These are phyloP conservation scores for Quercus parvula DNA, from an alignment of 306 rosid genomes.

Conservation along the genomic window DNA sequence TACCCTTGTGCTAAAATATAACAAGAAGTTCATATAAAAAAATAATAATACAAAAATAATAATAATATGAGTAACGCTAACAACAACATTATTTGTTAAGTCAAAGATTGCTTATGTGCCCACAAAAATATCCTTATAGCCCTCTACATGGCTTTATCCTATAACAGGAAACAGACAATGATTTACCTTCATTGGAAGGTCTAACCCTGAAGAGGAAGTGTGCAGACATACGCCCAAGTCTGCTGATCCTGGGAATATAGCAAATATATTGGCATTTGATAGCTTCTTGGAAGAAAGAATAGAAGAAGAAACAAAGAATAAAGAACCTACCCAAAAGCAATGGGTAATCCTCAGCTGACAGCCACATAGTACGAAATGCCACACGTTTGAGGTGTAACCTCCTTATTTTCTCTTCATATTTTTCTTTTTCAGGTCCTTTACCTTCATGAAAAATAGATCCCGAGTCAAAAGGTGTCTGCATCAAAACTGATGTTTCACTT, in stretches of 20 bases:
- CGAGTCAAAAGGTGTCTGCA: conserved; percentile 2
- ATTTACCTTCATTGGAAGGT: conserved; percentile 98
- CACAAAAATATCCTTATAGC: not conserved
- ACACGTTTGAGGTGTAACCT: conserved; percentile 79
- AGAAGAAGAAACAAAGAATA: conserved; percentile 6
- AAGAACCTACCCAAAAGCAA: conserved; percentile 65
- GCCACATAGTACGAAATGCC: conserved; percentile 96
- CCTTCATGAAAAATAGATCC: conserved; percentile 44
- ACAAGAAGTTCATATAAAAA: too few species aligned
- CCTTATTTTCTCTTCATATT: conserved; percentile 79
- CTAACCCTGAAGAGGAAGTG: conserved; percentile 95
- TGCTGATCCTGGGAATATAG: conserved; percentile 69
- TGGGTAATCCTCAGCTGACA: conserved; percentile 96
- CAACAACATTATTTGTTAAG: not conserved
- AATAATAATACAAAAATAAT: too few species aligned
- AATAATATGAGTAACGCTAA: too few species aligned
- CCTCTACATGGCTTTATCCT: not conserved
- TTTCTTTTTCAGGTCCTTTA: conserved; percentile 89
- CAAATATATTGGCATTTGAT: conserved; percentile 13
- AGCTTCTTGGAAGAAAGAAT: conserved; percentile 1
- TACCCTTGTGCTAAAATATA: too few species aligned
- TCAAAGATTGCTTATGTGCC: not conserved
- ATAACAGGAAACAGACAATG: not conserved
- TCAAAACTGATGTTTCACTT: not conserved
- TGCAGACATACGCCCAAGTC: conserved; percentile 95